Evolutionary conservation across 2,329 filamentous ascomycete species (phyloP).

Genomic region (Monosporascus sp.): DNA sequence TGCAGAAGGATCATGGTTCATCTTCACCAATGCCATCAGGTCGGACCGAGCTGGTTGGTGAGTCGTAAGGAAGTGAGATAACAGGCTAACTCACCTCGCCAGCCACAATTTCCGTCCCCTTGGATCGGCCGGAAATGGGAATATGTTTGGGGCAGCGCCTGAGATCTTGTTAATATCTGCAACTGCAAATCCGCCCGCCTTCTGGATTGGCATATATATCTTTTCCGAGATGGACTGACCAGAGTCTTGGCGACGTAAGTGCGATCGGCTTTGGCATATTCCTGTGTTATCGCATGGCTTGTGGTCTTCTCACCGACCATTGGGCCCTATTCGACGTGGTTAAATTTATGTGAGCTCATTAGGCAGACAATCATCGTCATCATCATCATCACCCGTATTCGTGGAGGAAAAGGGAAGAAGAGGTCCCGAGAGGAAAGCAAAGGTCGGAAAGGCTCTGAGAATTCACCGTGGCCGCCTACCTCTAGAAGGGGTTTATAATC

Average conservation of each 20-base stretch:
- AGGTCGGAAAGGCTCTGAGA: not conserved
- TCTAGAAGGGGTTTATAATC: constrained; percentile 54
- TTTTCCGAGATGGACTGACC: constrained; percentile 47
- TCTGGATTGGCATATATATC: too few species aligned
- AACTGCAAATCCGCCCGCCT: not conserved
- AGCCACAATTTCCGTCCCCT: constrained; percentile 94
- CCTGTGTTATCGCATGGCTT: constrained; percentile 71
- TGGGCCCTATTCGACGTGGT: constrained; percentile 59
- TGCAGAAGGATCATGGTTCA: not conserved
- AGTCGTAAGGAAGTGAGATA: constrained; percentile 9
- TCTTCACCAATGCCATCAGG: not conserved
- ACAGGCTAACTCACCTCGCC: constrained; percentile 70
- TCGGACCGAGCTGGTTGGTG: constrained; percentile 6
- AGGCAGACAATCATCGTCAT: not conserved
- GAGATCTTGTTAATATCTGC: constrained; percentile 14
- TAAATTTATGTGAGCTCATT: constrained; percentile 14
- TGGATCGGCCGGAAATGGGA: constrained; percentile 82
- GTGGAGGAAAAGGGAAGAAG: not conserved
- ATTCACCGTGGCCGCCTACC: constrained; percentile 33
- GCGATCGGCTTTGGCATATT: constrained; percentile 85
- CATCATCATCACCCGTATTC: not conserved
- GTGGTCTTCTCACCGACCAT: constrained; percentile 74
- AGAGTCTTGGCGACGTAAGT: constrained; percentile 82
- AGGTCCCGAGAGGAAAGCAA: constrained; percentile 1
- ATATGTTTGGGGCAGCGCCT: constrained; percentile 80